Percentiles rank a stretch among this genome's conserved stretches.
These are phyloP conservation scores for Sugiyamaella pinicola DNA, from an alignment of 1,139 yeast genomes.

Conservation along the genomic window DNA sequence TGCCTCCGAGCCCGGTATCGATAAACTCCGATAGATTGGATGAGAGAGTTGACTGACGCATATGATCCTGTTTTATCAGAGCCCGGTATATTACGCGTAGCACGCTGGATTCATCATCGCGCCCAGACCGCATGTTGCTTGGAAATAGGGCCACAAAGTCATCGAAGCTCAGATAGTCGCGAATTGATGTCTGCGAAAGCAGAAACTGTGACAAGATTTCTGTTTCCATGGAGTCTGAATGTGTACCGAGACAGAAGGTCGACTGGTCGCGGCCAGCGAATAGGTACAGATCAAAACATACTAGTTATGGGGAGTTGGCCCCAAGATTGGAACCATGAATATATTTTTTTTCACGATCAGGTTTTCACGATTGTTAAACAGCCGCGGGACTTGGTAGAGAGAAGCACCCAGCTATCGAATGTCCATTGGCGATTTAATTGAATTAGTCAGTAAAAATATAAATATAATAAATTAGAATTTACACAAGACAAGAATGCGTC, in stretches of 20 bases:
- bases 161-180: slow-evolving; percentile 25
- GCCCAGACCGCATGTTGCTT: slow-evolving; percentile 1
- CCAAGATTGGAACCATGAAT: too few relatives aligned
- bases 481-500: too few relatives aligned
- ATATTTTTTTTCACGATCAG: too few relatives aligned
- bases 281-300: not conserved
- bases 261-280: not conserved
- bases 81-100: slow-evolving; percentile 2
- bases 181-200: slow-evolving; percentile 30
- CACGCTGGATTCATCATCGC: not conserved
- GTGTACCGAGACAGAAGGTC: not conserved
- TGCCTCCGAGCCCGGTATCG: not conserved
- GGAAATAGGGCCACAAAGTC: slow-evolving; percentile 27
- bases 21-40: slow-evolving; percentile 5
- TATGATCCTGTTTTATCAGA: slow-evolving; percentile 11
- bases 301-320: not conserved
- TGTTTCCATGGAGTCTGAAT: slow-evolving; percentile 17
- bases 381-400: too few relatives aligned
- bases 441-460: too few relatives aligned
- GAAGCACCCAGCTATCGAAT: too few relatives aligned
- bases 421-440: too few relatives aligned
- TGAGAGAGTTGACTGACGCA: slow-evolving; percentile 1
- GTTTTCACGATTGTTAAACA: too few relatives aligned
- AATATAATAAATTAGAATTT: too few relatives aligned
- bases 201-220: slow-evolving; percentile 28